Conservation (phyloP, 1,284 basidiomycete species). For the Ganoderma leucocontextum region DNA sequence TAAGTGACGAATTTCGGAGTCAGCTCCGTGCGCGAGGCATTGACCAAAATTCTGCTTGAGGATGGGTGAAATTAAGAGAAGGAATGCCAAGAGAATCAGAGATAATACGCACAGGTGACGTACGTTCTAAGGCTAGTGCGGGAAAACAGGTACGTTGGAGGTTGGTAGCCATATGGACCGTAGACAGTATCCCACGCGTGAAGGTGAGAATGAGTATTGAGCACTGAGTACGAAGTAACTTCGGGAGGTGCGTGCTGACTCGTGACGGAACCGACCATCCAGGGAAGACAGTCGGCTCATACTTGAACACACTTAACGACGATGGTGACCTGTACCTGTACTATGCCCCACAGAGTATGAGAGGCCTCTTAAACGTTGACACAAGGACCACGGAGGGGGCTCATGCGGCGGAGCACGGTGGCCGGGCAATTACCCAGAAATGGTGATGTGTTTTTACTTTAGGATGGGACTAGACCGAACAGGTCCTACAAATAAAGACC, state of each 20-base stretch:
- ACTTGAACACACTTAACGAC: not conserved
- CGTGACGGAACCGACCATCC: not conserved
- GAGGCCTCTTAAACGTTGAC: not conserved
- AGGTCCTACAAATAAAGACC: not conserved
- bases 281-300: not conserved
- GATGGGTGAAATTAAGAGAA: not conserved
- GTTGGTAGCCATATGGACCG: not conserved
- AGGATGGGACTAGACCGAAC: not conserved
- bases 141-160: not conserved
- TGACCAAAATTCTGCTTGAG: not conserved
- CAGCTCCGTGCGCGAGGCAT: not conserved
- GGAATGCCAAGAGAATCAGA: slow-evolving; percentile 1
- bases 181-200: not conserved
- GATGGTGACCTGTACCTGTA: not conserved
- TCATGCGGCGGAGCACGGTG: not conserved
- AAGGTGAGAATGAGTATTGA: not conserved
- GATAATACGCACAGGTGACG: not conserved
- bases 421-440: not conserved
- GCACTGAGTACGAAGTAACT: not conserved
- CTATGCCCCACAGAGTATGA: not conserved
- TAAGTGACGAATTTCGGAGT: not conserved
- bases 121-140: slow-evolving; percentile 9
- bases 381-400: not conserved
- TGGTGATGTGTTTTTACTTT: not conserved
- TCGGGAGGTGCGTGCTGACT: not conserved